phyloP scores from a whole-genome alignment of 352 stramenopile genomes.

The Aphanomyces stellatus region DNA sequence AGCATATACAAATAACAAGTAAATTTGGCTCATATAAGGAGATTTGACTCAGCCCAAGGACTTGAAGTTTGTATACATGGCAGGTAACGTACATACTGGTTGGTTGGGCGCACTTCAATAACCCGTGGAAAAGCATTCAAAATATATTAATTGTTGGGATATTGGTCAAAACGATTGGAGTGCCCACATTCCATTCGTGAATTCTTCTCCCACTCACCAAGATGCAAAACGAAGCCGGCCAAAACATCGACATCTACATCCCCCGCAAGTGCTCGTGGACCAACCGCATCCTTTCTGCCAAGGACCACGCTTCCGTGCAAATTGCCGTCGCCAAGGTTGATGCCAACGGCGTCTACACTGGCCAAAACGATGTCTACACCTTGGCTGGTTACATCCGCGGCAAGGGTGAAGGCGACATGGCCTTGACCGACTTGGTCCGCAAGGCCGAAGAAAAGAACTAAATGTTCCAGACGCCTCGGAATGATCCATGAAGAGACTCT shows the following conservation, averaged over 20 bases:
- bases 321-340: constrained; percentile 98
- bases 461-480: too few relatives aligned
- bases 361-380: constrained; percentile 92
- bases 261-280: constrained; percentile 99
- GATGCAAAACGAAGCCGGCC: constrained; percentile 97
- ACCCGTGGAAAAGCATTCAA: background rate
- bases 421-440: constrained; percentile 77
- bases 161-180: too few relatives aligned
- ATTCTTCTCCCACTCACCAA: constrained; percentile 26
- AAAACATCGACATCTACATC: constrained; percentile 98
- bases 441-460: constrained; percentile 78
- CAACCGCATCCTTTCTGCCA: constrained; percentile 96
- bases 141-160: background rate
- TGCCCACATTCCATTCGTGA: constrained; percentile 21
- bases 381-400: constrained; percentile 95
- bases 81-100: constrained; percentile 80
- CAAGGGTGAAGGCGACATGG: constrained; percentile 93
- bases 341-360: constrained; percentile 94
- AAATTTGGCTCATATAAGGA: constrained; percentile 17
- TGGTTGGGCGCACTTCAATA: constrained; percentile 38
- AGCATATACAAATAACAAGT: constrained; percentile 17
- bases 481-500: too few relatives aligned
- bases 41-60: background rate
- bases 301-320: constrained; percentile 97
- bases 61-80: constrained; percentile 35